Percentiles rank a stretch among this genome's conserved stretches.
Evolutionary conservation across 2,329 filamentous ascomycete species (phyloP).

Genomic region (Fusarium denticulatum): DNA sequence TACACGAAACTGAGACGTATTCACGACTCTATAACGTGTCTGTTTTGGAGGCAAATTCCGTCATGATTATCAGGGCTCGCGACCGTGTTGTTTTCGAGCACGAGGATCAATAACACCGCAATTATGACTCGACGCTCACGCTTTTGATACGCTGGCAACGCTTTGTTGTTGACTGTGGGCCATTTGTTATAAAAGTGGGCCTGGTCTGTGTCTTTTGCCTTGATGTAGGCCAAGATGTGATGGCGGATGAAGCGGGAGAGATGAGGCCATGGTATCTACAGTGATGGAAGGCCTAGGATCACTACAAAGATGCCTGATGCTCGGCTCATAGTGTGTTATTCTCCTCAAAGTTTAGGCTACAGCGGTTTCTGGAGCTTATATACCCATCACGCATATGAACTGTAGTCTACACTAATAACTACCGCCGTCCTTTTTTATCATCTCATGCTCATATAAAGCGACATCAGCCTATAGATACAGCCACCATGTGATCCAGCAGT

Average conservation of each 20-base stretch:
- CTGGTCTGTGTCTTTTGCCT: neutral
- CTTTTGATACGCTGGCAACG: conserved; percentile 28
- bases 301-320: neutral
- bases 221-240: neutral
- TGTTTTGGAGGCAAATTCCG: neutral
- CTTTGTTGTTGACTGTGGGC: conserved; percentile 21
- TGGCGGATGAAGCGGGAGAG: conserved; percentile 16
- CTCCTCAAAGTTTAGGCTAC: neutral
- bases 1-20: conserved; percentile 6
- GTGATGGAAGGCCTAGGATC: neutral
- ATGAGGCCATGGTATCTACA: conserved; percentile 16
- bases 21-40: neutral
- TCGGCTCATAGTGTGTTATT: neutral
- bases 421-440: neutral
- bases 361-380: neutral
- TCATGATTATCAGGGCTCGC: neutral
- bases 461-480: conserved; percentile 10
- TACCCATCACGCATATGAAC: neutral
- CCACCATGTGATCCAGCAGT: neutral
- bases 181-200: conserved; percentile 5
- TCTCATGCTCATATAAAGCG: conserved; percentile 13
- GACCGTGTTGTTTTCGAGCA: conserved; percentile 15
- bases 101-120: conserved; percentile 21
- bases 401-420: neutral
- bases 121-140: conserved; percentile 19